Base-by-base conservation (phyloP, 2,329 filamentous ascomycete species). In the Decorospora gaudefroyi region DNA sequence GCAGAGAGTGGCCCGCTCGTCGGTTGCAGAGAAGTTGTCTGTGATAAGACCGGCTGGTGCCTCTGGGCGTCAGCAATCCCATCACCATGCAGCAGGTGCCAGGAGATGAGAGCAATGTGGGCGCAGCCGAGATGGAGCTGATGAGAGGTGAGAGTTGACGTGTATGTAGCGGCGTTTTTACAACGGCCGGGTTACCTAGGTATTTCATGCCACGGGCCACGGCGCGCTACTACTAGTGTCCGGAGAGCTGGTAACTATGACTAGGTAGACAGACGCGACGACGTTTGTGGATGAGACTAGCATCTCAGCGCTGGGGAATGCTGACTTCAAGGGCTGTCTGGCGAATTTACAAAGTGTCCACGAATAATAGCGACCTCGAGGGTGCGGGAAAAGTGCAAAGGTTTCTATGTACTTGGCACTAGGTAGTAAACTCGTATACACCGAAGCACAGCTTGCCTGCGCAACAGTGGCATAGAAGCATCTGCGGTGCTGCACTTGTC, bases 51-150 rank as follows among this genome's bases (percentile, higher is more conserved):
- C 53, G 51, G 51, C 48, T 48, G 40, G 49, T 49, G 25, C 26
- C 51, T 40, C 55, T 58, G 43, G 57, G 60, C 59, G 59, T 65
- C 55, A 64, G 62, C 59, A 50, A 51, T 49, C 34, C 43, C 37
- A 40, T 52, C 38, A 44, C 33, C 28, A 34, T 49, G 47, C 51
- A 56, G 49, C 11, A 30, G 39, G 47, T 23, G 12, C 21, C 17
- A 27, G 28, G 18, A 33, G 6, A 22, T 7, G 23, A 22, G 35
- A 8, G 16, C 25, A n/a, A 30, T 36, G 28, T 22, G 21, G 30
- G 44, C 29, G 28, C 38, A 35, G 30, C 30, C 22, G 6, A 22
- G 9, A 32, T 40, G 25, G 10, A 27, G 22, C 17, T 29, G 21
- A 23, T 35, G 16, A 28, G 18, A 26, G 16, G 25, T 38, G 22